Evolutionary conservation across 2,329 filamentous ascomycete genomes (phyloP).

Genomic region (Botrytis tulipae): DNA sequence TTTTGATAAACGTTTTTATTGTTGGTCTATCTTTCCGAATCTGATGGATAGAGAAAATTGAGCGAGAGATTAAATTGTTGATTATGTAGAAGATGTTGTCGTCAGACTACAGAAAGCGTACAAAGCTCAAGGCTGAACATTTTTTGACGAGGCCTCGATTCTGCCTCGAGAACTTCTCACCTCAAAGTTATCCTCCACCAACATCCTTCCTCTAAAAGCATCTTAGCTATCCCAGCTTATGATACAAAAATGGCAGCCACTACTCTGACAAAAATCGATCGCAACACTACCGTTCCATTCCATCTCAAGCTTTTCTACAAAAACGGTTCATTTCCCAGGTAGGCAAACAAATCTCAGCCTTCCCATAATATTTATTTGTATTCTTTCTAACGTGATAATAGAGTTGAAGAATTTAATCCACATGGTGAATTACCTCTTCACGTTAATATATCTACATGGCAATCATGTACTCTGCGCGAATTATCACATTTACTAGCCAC

Average conservation of each 20-base stretch:
- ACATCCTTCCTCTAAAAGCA: background rate
- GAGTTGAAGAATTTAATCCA: slow-evolving; percentile 66
- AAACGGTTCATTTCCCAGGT: slow-evolving; percentile 68
- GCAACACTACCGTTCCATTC: slow-evolving; percentile 74
- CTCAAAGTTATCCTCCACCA: slow-evolving; percentile 22
- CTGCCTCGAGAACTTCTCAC: slow-evolving; percentile 23
- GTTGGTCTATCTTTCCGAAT: background rate
- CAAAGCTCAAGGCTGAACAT: slow-evolving; percentile 19
- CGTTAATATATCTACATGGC: slow-evolving; percentile 84
- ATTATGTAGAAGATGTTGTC: background rate
- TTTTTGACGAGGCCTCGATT: slow-evolving; percentile 22
- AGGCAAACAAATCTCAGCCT: slow-evolving; percentile 47
- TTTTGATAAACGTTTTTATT: background rate
- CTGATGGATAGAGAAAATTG: background rate
- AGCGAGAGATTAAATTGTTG: background rate
- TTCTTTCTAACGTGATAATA: slow-evolving; percentile 37
- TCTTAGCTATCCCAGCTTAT: background rate
- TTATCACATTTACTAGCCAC: slow-evolving; percentile 74
- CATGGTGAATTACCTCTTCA: slow-evolving; percentile 59
- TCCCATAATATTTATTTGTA: background rate
- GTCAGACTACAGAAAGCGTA: slow-evolving; percentile 1
- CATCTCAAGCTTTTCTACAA: slow-evolving; percentile 84
- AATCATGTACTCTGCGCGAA: slow-evolving; percentile 75
- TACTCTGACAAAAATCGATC: slow-evolving; percentile 52
- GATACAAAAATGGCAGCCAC: slow-evolving; percentile 36